These are phyloP conservation scores for Paracoccidioides brasiliensis DNA, from an alignment of 2,329 filamentous ascomycete species.

Conservation along the genomic window DNA sequence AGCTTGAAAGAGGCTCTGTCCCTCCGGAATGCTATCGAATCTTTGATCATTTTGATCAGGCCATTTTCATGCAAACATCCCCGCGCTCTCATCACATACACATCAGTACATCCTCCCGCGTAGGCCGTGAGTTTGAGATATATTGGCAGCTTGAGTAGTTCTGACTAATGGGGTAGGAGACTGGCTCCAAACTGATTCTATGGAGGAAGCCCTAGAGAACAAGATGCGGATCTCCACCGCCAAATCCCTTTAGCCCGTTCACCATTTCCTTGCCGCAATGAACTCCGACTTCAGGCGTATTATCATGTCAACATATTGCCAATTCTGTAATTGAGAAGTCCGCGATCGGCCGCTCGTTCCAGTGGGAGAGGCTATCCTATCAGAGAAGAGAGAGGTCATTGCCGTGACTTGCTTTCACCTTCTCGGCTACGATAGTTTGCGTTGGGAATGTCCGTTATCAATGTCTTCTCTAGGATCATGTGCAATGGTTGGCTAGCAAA, in stretches of 20 bases:
- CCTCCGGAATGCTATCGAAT: too few relatives aligned
- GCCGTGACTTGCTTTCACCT: conserved; percentile 1
- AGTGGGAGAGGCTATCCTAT: conserved; percentile 1
- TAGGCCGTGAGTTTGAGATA: neutral
- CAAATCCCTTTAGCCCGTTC: neutral
- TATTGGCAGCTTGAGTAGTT: neutral
- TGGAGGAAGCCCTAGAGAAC: neutral
- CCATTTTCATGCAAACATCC: too few relatives aligned
- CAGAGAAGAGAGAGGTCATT: neutral
- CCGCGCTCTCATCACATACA: neutral
- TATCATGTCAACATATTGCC: neutral
- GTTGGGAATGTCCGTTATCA: neutral
- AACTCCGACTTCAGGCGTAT: neutral
- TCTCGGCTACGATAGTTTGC: neutral
- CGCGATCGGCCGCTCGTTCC: neutral
- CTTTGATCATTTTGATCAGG: too few relatives aligned
- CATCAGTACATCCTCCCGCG: neutral
- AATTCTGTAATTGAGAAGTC: conserved; percentile 1
- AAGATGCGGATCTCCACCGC: neutral
- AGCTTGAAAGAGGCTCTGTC: too few relatives aligned
- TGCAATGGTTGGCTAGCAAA: neutral
- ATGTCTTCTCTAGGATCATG: conserved; percentile 1
- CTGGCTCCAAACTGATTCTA: neutral
- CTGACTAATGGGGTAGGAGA: neutral
- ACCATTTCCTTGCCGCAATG: neutral